Percentiles rank a stretch among this genome's conserved stretches.
These are phyloP conservation scores for Brassica rapa DNA, from an alignment of 345 rosid species.

Conservation along the genomic window DNA sequence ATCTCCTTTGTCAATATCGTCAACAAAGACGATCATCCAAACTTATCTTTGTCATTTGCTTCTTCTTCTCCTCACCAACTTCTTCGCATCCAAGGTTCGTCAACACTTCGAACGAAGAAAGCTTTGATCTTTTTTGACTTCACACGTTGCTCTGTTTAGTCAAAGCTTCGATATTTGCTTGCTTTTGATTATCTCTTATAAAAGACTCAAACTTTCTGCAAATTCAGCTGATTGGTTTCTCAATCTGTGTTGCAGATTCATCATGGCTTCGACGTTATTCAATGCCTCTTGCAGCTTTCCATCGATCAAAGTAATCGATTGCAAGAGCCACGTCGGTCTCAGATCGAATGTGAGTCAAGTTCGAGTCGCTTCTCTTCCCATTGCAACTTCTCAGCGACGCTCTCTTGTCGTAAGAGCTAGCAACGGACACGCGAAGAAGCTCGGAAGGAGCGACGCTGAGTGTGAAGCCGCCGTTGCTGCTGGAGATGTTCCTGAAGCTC, in stretches of 20 bases:
- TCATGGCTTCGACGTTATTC: constrained; percentile 42
- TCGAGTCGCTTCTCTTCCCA: constrained; percentile 34
- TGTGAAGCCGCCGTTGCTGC: constrained; percentile 88
- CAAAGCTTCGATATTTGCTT: neutral
- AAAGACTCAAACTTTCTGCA: neutral
- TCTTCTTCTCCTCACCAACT: constrained; percentile 11
- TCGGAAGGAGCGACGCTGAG: constrained; percentile 68
- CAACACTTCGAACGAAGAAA: constrained; percentile 14
- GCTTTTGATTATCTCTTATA: neutral
- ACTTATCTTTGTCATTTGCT: constrained; percentile 23
- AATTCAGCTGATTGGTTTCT: neutral
- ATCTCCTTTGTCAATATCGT: constrained; percentile 15
- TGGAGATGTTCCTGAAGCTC: constrained; percentile 80
- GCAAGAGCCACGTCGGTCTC: constrained; percentile 37
- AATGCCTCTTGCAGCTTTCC: constrained; percentile 42
- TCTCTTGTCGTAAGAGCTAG: constrained; percentile 47
- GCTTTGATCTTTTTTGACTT: constrained; percentile 2
- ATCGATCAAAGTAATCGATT: constrained; percentile 38
- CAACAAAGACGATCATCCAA: constrained; percentile 12
- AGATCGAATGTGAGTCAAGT: constrained; percentile 25
- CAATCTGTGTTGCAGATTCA: constrained; percentile 28
- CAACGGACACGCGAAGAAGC: constrained; percentile 49
- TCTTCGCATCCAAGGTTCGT: neutral
- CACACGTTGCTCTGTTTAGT: neutral
- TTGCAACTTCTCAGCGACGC: constrained; percentile 24